phyloP scores from a whole-genome alignment of 2,329 filamentous ascomycete genomes.

The Pyricularia grisea region DNA sequence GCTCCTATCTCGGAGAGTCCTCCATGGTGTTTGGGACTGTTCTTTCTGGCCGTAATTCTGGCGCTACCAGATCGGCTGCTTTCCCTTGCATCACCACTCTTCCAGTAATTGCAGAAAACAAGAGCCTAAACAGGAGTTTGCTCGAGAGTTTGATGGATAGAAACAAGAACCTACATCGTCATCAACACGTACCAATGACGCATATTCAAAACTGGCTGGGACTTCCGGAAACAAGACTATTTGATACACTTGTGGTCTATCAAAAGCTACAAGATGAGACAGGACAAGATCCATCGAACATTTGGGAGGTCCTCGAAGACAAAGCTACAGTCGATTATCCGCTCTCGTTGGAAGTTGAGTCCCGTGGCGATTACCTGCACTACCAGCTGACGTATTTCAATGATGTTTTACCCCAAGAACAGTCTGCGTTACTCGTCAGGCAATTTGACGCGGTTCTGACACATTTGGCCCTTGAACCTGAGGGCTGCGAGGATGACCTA shows the following conservation, averaged over 20 bases:
- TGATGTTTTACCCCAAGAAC: slow-evolving; percentile 55
- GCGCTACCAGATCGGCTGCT: slow-evolving; percentile 46
- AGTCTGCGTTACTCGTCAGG: slow-evolving; percentile 55
- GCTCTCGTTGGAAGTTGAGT: slow-evolving; percentile 71
- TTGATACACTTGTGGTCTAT: slow-evolving; percentile 80
- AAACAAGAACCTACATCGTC: slow-evolving; percentile 54
- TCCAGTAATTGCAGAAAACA: slow-evolving; percentile 55
- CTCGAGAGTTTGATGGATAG: slow-evolving; percentile 54
- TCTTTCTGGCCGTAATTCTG: slow-evolving; percentile 61
- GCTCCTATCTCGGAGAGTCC: slow-evolving; percentile 66
- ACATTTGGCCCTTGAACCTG: slow-evolving; percentile 43
- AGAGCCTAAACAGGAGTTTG: slow-evolving; percentile 43
- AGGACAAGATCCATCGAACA: neutral
- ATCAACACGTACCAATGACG: slow-evolving; percentile 63
- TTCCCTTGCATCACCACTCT: slow-evolving; percentile 80
- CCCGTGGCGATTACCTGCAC: slow-evolving; percentile 37
- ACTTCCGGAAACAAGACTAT: slow-evolving; percentile 54
- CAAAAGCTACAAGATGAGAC: slow-evolving; percentile 44
- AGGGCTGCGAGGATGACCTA: slow-evolving; percentile 29
- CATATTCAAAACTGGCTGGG: slow-evolving; percentile 66
- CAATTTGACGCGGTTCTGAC: slow-evolving; percentile 65
- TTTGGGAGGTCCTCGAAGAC: slow-evolving; percentile 57
- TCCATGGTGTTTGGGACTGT: slow-evolving; percentile 72
- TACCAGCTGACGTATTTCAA: slow-evolving; percentile 59
- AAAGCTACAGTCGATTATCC: slow-evolving; percentile 66